Percentiles rank a stretch among this genome's conserved stretches.
Evolutionary conservation across 2,329 filamentous ascomycete species (phyloP).

Genomic region (Talaromyces sp.): DNA sequence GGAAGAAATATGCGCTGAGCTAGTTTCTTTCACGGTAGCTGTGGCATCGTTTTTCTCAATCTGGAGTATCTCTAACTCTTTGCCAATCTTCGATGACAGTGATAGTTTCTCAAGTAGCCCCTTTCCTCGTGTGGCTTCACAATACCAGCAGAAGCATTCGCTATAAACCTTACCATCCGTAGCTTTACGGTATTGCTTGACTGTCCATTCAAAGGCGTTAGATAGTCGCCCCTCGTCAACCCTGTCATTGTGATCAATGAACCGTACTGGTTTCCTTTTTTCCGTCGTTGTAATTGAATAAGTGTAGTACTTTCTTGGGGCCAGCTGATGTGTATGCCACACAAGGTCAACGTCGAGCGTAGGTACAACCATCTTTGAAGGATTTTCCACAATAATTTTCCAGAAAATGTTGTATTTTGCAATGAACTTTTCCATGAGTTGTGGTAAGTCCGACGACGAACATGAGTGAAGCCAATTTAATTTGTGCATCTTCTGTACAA

Average conservation of each 20-base stretch:
- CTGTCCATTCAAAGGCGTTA: conserved; percentile 7
- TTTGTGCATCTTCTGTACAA: conserved; percentile 60
- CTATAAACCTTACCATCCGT: conserved; percentile 3
- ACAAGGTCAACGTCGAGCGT: conserved; percentile 33
- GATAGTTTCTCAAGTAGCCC: not conserved
- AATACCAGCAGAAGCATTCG: conserved; percentile 12
- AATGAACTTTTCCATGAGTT: conserved; percentile 61
- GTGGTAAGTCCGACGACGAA: conserved; percentile 39
- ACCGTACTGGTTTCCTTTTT: not conserved
- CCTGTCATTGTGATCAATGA: conserved; percentile 9
- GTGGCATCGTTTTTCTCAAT: not conserved
- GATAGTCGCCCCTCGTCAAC: conserved; percentile 7
- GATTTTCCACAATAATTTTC: conserved; percentile 34
- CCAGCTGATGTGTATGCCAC: conserved; percentile 33
- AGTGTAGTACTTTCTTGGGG: conserved; percentile 13
- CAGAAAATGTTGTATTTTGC: conserved; percentile 49
- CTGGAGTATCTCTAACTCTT: not conserved
- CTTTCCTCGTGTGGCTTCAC: conserved; percentile 6
- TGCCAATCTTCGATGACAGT: not conserved
- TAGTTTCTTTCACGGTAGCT: not conserved
- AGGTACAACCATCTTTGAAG: conserved; percentile 27
- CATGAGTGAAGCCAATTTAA: conserved; percentile 77
- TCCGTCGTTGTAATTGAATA: not conserved
- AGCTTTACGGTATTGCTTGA: not conserved
- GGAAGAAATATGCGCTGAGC: conserved; percentile 1